Conservation (phyloP, 805 yeast genomes). For the Ogataea zsoltii region DNA sequence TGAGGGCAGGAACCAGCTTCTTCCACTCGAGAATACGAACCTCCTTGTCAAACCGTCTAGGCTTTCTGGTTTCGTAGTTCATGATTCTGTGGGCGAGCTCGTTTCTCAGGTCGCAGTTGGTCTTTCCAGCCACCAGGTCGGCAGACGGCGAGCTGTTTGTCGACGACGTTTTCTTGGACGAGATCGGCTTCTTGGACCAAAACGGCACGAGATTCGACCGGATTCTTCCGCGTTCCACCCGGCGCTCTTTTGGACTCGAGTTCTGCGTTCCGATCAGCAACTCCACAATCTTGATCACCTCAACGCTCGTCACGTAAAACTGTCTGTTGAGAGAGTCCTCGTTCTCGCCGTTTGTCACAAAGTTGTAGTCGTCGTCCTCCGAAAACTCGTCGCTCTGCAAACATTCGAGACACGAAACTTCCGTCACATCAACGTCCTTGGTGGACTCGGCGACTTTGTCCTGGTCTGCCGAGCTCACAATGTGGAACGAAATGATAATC, state of each 20-base stretch:
- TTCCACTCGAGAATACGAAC: constrained; percentile 65
- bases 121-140: constrained; percentile 13
- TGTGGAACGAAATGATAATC: constrained; percentile 49
- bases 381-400: constrained; percentile 21
- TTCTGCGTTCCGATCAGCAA: constrained; percentile 52
- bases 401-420: constrained; percentile 61
- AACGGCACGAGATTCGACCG: constrained; percentile 66
- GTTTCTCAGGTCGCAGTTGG: constrained; percentile 40
- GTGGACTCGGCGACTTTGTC: constrained; percentile 42
- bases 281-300: constrained; percentile 66
- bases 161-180: constrained; percentile 38
- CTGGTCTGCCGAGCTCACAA: constrained; percentile 52
- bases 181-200: constrained; percentile 62
- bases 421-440: constrained; percentile 49
- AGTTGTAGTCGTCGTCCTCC: constrained; percentile 23
- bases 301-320: constrained; percentile 64
- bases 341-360: constrained; percentile 29
- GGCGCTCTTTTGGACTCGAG: constrained; percentile 49
- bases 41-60: constrained; percentile 69
- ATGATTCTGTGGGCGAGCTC: constrained; percentile 66
- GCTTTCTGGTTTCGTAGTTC: constrained; percentile 62
- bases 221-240: constrained; percentile 66
- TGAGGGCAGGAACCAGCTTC: constrained; percentile 57
- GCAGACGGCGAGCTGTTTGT: constrained; percentile 11
- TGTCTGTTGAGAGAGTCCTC: constrained; percentile 29